Base-by-base conservation (phyloP, 1,139 yeast genomes). In the Debaryomycetaceae sp. region DNA sequence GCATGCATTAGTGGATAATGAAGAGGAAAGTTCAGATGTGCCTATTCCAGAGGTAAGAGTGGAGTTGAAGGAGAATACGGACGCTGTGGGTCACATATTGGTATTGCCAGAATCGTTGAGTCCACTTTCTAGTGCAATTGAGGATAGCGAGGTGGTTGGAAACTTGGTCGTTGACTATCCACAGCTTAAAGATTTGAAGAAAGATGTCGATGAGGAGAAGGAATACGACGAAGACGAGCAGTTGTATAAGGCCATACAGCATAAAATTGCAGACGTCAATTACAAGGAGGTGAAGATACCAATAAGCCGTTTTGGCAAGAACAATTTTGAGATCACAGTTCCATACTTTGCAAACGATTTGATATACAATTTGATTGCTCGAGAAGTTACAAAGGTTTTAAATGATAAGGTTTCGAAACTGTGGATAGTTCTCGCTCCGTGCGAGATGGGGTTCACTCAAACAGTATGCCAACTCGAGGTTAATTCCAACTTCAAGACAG, bases 151-250 rank as follows among this genome's bases (percentile, higher is more conserved):
- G 5, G 32, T 36, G 8, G 51, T 59, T 6, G 73, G 72, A 0
- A 24, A 38, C 1, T 46, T 67, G 5, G 28, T 30, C 0, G 47
- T 68, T 4, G 46, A 44, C n/a, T 66, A 65, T 39, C 53, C 56
- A 1, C 48, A 53, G 30, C 39, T 51, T 28, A 39, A 40, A 8
- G 39, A 44, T 4, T 34, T 40, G 4, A 30, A 41, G 24, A 35
- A 39, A 3, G 41, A 41, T 2, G 47, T 46, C 5, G 50, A 41
- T 2, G 52, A 49, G n/a, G 44, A 42, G 1, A 55, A 52, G 2
- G 67, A 64, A 3, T 78, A 63, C 45, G 79, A 76, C 43, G 83
- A 78, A 46, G 79, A 75, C 36, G 81, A 75, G 49, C 83, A 79
- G 47, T 61, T 79, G 33, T 79, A 78, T 49, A 48, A 59, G 9